These are phyloP conservation scores for Mercurialis annua DNA, from an alignment of 345 rosid species.

Conservation along the genomic window DNA sequence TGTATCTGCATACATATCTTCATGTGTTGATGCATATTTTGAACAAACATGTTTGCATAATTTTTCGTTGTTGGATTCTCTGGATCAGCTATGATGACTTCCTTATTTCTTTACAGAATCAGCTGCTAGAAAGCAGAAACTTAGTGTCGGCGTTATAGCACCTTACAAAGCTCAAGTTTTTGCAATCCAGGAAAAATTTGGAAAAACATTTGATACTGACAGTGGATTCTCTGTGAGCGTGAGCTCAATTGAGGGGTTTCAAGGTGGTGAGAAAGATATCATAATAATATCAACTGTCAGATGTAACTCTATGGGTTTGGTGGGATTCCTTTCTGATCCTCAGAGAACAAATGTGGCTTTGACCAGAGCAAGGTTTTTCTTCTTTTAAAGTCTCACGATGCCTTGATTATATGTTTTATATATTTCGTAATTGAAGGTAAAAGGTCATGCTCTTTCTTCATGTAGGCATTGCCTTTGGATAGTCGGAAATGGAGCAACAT, in stretches of 20 bases:
- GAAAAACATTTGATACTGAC: conserved; percentile 1
- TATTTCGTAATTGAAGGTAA: too few relatives aligned
- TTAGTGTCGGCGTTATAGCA: conserved; percentile 21
- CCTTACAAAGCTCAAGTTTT: conserved; percentile 27
- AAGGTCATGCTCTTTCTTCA: too few relatives aligned
- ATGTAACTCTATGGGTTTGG: conserved; percentile 31
- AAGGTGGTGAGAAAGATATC: conserved; percentile 51
- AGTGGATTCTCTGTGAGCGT: conserved; percentile 32
- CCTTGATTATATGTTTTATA: too few relatives aligned
- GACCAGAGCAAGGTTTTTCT: conserved; percentile 37
- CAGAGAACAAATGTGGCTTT: conserved; percentile 19
- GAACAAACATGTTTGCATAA: neutral
- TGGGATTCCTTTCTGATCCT: conserved; percentile 33
- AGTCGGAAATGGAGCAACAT: conserved; percentile 41
- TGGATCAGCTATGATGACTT: too few relatives aligned
- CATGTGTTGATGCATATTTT: neutral
- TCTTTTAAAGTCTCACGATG: too few relatives aligned
- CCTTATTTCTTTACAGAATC: too few relatives aligned
- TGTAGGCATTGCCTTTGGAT: conserved; percentile 46
- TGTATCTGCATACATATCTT: too few relatives aligned
- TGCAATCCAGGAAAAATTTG: conserved; percentile 43
- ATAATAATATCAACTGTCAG: conserved; percentile 52
- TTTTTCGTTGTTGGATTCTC: neutral
- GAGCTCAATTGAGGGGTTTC: conserved; percentile 48
- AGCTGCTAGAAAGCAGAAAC: neutral